Evolutionary conservation across 2,329 filamentous ascomycete species (phyloP).

Genomic region (Fusarium praegraminearum): DNA sequence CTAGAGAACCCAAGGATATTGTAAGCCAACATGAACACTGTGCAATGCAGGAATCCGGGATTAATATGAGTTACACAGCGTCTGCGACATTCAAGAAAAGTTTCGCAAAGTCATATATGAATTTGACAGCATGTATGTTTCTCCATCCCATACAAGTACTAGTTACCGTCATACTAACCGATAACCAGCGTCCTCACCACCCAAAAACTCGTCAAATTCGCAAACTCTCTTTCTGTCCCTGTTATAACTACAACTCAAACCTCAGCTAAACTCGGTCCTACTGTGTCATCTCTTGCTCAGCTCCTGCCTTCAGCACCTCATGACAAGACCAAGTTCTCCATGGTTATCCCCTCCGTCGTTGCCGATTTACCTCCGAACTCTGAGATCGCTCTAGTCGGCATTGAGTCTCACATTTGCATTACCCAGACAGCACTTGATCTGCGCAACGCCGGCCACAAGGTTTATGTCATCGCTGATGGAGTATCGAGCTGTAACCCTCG

Average conservation of each 20-base stretch:
- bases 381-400: constrained; percentile 84
- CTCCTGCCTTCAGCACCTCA: constrained; percentile 67
- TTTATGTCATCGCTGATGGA: constrained; percentile 89
- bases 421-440: constrained; percentile 92
- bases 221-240: constrained; percentile 76
- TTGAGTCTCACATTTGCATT: constrained; percentile 94
- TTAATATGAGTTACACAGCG: constrained; percentile 60
- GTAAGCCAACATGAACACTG: constrained; percentile 55
- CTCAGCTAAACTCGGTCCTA: constrained; percentile 80
- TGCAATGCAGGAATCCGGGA: constrained; percentile 47
- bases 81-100: constrained; percentile 96
- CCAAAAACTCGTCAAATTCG: constrained; percentile 75
- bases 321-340: constrained; percentile 93
- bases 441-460: constrained; percentile 77
- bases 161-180: neutral
- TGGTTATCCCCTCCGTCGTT: constrained; percentile 79
- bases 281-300: constrained; percentile 76
- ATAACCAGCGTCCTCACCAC: constrained; percentile 71
- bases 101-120: constrained; percentile 87
- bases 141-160: neutral
- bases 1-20: constrained; percentile 64
- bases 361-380: constrained; percentile 53
- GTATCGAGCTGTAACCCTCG: constrained; percentile 88
- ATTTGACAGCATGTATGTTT: constrained; percentile 80
- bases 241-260: constrained; percentile 90